Evolutionary conservation across 345 rosid species (phyloP).

Genomic region (Eucalyptus urophylla): DNA sequence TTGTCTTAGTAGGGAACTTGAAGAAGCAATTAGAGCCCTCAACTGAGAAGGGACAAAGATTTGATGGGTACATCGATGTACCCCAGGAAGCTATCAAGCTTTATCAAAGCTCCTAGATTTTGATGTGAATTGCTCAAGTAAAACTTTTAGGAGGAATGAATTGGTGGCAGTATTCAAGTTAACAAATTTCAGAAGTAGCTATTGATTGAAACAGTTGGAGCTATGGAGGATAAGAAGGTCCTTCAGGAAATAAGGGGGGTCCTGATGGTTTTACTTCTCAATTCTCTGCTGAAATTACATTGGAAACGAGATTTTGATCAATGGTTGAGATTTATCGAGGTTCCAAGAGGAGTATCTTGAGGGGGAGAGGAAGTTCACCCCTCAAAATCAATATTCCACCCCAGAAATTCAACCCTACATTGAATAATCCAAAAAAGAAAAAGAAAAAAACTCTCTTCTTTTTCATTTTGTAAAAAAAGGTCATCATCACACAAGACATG

Average conservation of each 20-base stretch:
- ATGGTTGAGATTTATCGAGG: not conserved
- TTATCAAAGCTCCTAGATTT: not conserved
- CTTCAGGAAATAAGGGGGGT: not conserved
- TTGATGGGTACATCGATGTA: not conserved
- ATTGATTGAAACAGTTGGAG: not conserved
- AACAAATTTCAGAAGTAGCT: not conserved
- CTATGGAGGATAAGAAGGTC: not conserved
- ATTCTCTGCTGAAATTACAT: not conserved
- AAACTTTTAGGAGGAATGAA: not conserved
- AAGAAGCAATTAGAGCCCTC: not conserved
- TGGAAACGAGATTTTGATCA: not conserved
- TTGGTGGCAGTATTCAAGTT: not conserved
- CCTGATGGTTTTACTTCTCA: not conserved
- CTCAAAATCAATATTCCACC: not conserved
- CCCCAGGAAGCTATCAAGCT: not conserved
- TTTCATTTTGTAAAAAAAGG: not conserved
- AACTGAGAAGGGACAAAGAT: not conserved
- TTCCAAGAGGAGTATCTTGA: not conserved
- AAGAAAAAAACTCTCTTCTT: not conserved
- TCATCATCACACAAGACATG: not conserved
- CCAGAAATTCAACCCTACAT: not conserved
- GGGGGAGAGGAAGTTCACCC: not conserved
- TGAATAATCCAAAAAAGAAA: not conserved
- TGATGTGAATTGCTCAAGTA: not conserved
- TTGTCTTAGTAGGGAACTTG: not conserved